Base-by-base conservation (phyloP, 164 flowering plant species). In the Vitis vinifera region DNA sequence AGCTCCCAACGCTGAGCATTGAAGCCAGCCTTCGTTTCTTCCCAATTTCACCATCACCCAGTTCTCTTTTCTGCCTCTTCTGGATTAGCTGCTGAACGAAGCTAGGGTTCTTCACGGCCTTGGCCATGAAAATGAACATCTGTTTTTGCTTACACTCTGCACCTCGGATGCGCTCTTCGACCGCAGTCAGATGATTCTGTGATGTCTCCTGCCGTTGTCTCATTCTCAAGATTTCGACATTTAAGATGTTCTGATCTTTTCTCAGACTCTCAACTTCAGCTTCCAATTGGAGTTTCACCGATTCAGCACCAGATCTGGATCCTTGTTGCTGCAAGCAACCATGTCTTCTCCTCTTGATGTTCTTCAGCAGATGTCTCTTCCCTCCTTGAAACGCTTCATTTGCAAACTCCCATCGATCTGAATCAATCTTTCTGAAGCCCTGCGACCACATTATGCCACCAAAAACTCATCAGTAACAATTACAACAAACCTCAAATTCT, bases 381-480 rank as follows among this genome's bases (percentile, higher is more conserved):
- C 97, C 97, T 69, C 81, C 76, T 62, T 79, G 80, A 67, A 91
- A 91, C 27, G 76, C 85, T 68, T 85, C 86, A 55, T 88, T 89
- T 15, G 92, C 89, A 31, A 89, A 91, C 64, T 91, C 94, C 97
- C 94, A 91, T 71, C 87, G 68, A 49, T 89, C 91, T 1, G 88
- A 59, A 76, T 87, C 81, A 17, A 91, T 74, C 80, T 91, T 91
- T 74, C 77, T 79, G 68, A 91, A 91, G 1, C 94, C 85, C 97
- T 91, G 78, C 5, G 70, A 58, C 64, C 15, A 53, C 10, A 15
- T 11, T 57, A 29, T 11, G 8, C 37, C 52, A 52, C 11, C 31
- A 37, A 15, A 3, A 67, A 37, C 51, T 37, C 44, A 37, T 37
- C 44, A 37, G 44, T 6, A 37, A 37, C 44, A 37, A 37, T 37